phyloP scores from a whole-genome alignment of 2,329 filamentous ascomycete genomes.

The Alternaria angustiovoidea region DNA sequence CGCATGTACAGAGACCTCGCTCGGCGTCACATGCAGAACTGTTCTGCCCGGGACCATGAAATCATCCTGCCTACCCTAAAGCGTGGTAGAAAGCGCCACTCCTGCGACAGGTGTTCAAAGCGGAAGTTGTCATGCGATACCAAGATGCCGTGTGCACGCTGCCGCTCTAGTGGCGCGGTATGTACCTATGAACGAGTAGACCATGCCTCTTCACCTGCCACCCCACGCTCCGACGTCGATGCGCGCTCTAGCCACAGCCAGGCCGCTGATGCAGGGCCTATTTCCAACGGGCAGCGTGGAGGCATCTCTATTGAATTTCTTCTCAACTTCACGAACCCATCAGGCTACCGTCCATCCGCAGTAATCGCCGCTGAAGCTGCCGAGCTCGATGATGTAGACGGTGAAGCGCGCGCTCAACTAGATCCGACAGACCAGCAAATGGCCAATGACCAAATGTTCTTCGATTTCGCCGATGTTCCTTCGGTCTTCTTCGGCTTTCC shows the following conservation, averaged over 20 bases:
- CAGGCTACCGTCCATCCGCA: background rate
- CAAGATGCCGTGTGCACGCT: background rate
- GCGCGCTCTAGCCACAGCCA: background rate
- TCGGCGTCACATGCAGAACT: background rate
- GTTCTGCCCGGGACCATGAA: background rate
- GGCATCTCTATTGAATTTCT: background rate
- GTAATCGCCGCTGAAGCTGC: background rate
- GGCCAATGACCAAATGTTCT: background rate
- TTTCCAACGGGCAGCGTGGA: background rate
- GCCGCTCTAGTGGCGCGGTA: background rate
- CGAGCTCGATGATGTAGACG: background rate
- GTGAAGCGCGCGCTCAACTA: background rate
- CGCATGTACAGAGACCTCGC: background rate
- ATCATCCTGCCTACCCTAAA: background rate
- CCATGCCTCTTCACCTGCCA: background rate
- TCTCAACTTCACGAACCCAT: background rate
- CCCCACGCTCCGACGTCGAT: background rate
- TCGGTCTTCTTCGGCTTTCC: background rate
- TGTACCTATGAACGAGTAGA: background rate
- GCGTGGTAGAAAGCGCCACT: background rate
- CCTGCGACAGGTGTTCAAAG: background rate
- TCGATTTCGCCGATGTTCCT: background rate
- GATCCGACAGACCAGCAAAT: background rate
- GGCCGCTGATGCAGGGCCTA: too few relatives aligned
- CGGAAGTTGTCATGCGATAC: background rate